Evolutionary conservation across 2,329 filamentous ascomycete genomes (phyloP).

Genomic region (Verticillium nubilum): DNA sequence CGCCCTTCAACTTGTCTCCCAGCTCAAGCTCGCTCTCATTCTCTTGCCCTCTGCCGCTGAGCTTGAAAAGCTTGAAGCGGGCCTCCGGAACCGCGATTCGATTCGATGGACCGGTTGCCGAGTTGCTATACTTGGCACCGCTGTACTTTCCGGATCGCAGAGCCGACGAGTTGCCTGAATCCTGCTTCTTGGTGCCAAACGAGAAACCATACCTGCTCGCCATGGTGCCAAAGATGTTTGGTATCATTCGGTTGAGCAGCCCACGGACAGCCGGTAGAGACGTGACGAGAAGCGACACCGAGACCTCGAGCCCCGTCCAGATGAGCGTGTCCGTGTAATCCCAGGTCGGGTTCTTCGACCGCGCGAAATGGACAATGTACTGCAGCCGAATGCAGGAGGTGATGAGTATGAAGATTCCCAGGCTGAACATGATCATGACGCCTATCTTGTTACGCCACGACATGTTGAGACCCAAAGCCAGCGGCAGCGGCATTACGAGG

Average conservation of each 20-base stretch:
- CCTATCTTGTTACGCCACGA: conserved; percentile 17
- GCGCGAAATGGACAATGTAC: conserved; percentile 25
- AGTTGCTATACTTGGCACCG: background rate
- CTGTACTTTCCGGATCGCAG: background rate
- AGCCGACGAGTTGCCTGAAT: background rate
- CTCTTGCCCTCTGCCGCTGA: background rate
- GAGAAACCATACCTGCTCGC: background rate
- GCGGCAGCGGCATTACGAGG: conserved; percentile 26
- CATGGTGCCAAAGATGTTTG: conserved; percentile 4
- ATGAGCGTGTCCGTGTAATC: conserved; percentile 34
- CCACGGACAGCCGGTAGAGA: conserved; percentile 33
- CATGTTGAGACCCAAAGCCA: conserved; percentile 22
- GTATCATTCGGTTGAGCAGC: conserved; percentile 14
- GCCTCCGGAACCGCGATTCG: background rate
- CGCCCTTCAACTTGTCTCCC: conserved; percentile 22
- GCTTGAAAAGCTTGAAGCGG: background rate
- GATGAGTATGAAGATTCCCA: conserved; percentile 29
- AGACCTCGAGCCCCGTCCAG: conserved; percentile 37
- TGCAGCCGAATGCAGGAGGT: conserved; percentile 29
- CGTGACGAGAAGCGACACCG: conserved; percentile 33
- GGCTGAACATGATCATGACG: conserved; percentile 29
- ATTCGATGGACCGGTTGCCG: background rate
- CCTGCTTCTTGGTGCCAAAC: background rate
- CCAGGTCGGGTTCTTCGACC: conserved; percentile 32
- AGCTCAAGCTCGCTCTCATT: conserved; percentile 22